Evolutionary conservation across 139 green algal species (phyloP), one percentile per base, ranked within the genome.

Genomic region (Parachlorella kessleri): DNA sequence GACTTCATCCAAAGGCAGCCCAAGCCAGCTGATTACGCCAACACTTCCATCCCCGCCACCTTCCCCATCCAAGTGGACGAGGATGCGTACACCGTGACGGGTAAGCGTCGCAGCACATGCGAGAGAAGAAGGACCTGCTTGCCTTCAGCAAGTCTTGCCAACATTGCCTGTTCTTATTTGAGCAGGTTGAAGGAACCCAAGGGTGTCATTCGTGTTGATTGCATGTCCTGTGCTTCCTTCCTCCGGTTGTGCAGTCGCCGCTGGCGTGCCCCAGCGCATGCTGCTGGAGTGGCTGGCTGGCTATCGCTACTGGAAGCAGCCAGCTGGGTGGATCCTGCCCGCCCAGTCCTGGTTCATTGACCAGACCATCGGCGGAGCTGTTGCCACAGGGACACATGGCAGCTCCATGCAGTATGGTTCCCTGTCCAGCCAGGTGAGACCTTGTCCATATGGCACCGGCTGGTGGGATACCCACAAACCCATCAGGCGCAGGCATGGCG

Each of bases 311-410:
- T 26, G 73, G 69, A 39, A 77, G 72, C 5, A 86, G 28, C 89
- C 90, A 6, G 36, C 81, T 0, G 94, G 94, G 0, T 97, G 87
- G 76, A 93, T 85, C 0, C 85, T 98, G 55, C 81, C 85, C 38
- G 87, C 89, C 10, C 96, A 93, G 55, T 82, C 86, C 54, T 97
- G 91, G 90, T 96, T 92, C 82, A 90, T 95, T 42, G 91, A 94
- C 80, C 92, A 97, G 83, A 96, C 88, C 2, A 90, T 98, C 39
- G 94, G 85, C 4, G 94, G 94, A 4, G 94, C 94, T 6, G 89
- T 97, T 2, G 80, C 94, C 55, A 98, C 94, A 1, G 90, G 82
- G 39, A 92, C 91, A 0, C 94, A 98, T 82, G 94, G 94, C 70
- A 89, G 69, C 78, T 91, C 80, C 79, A 70, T 98, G 37, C 66